Percentiles rank a stretch among this genome's conserved stretches.
phyloP scores from a whole-genome alignment of 495 filamentous ascomycete genomes.

The Aspergillus coremiiformis region DNA sequence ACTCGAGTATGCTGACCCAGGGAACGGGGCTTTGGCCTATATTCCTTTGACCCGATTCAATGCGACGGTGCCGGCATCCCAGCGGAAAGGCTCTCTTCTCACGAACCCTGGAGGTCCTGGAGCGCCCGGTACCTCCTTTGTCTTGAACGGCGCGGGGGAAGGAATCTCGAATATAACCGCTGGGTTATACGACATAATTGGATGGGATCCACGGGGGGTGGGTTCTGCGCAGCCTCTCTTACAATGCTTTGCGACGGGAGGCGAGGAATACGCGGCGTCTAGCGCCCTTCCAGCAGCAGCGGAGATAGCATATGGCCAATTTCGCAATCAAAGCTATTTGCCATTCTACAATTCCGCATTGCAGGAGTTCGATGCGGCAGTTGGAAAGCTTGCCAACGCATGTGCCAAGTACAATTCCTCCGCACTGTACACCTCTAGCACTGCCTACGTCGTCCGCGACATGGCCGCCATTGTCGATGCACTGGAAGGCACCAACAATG shows the following conservation, averaged over 20 bases:
- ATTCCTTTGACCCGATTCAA: conserved; percentile 3
- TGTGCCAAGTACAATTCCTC: conserved; percentile 3
- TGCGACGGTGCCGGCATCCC: neutral
- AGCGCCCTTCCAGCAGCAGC: neutral
- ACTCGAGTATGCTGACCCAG: conserved; percentile 2
- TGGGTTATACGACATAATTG: conserved; percentile 2
- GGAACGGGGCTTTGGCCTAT: neutral
- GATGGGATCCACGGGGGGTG: conserved; percentile 5
- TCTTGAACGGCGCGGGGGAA: neutral
- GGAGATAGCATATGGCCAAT: conserved; percentile 2
- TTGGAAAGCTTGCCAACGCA: neutral
- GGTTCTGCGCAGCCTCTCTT: neutral
- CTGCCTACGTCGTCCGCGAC: conserved; percentile 5
- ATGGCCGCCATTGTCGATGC: conserved; percentile 5
- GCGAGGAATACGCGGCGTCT: neutral
- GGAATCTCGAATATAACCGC: conserved; percentile 1
- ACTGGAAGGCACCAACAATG: neutral
- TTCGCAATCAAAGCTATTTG: neutral
- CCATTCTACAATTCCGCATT: neutral
- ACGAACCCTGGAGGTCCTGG: conserved; percentile 7
- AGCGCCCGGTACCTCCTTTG: neutral
- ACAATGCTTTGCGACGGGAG: neutral
- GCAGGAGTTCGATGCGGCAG: neutral
- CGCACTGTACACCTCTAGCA: conserved; percentile 3
- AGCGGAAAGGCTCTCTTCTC: conserved; percentile 3